phyloP scores from a whole-genome alignment of 73 alveolate species.

The Uronychia binucleata region DNA sequence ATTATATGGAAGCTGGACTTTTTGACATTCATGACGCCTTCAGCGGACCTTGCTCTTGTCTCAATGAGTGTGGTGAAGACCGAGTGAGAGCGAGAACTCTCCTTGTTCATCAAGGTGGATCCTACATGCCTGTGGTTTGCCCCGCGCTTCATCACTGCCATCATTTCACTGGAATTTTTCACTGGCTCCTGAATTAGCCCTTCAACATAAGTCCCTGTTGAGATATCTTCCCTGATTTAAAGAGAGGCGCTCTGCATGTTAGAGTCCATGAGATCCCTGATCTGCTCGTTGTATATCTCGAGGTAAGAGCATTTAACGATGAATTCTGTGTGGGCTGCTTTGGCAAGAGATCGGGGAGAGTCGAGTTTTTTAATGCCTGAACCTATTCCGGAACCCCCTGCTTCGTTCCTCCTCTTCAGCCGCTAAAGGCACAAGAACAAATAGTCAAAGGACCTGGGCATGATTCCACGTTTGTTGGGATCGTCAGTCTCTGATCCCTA shows the following conservation, averaged over 20 bases:
- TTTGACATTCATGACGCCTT: constrained; percentile 50
- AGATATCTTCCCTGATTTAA: constrained; percentile 72
- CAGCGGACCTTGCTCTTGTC: constrained; percentile 44
- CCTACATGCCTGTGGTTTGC: constrained; percentile 38
- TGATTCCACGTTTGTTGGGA: constrained; percentile 63
- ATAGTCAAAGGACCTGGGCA: constrained; percentile 81
- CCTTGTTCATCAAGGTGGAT: constrained; percentile 60
- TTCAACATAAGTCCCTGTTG: constrained; percentile 80
- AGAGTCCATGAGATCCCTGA: constrained; percentile 89
- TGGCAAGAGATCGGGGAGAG: too few relatives aligned
- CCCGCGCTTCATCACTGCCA: constrained; percentile 40
- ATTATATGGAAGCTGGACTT: constrained; percentile 86
- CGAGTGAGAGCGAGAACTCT: constrained; percentile 71
- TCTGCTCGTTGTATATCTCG: constrained; percentile 93
- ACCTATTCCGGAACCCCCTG: background rate
- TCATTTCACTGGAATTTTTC: constrained; percentile 48
- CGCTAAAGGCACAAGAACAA: constrained; percentile 43
- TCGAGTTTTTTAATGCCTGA: background rate
- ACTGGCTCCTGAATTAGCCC: constrained; percentile 69
- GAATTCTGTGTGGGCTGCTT: constrained; percentile 58
- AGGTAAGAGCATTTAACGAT: constrained; percentile 84
- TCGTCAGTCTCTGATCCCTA: background rate
- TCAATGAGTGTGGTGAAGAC: constrained; percentile 59
- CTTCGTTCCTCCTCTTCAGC: background rate
- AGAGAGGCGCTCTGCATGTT: constrained; percentile 3